Conservation (phyloP, 345 rosid genomes). For the Camelina neglecta region DNA sequence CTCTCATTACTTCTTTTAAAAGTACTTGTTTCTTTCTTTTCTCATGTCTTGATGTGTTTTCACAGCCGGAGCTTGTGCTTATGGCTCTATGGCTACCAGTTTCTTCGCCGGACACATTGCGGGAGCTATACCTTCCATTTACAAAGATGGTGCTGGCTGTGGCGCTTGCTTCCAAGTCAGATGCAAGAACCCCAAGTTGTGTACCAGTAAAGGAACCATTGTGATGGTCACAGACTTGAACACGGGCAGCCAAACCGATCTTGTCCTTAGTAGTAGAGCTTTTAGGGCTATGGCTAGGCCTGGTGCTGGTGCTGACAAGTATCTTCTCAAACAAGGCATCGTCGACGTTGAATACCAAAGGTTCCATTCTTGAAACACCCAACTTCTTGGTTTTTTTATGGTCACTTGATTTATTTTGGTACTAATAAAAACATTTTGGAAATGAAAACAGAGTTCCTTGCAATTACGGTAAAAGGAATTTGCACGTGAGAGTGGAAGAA, state of each 20-base stretch:
- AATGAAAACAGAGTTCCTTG: conserved; percentile 72
- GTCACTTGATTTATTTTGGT: not conserved
- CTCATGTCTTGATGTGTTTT: conserved; percentile 24
- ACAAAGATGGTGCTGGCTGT: conserved; percentile 84
- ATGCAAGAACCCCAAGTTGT: conserved; percentile 64
- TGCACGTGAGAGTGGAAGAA: conserved; percentile 86
- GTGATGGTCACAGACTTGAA: conserved; percentile 75
- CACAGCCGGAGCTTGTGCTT: conserved; percentile 90
- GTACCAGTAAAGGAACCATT: conserved; percentile 66
- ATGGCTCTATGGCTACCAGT: conserved; percentile 65
- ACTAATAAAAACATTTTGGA: not conserved
- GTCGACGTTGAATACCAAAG: conserved; percentile 80
- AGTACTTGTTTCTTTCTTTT: conserved; percentile 16
- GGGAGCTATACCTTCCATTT: conserved; percentile 66
- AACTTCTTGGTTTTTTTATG: not conserved
- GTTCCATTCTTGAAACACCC: not conserved
- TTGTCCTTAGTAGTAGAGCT: conserved; percentile 83
- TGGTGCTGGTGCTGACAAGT: conserved; percentile 47
- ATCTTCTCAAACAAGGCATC: conserved; percentile 59
- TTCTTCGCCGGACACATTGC: conserved; percentile 75
- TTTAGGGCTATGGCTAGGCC: conserved; percentile 77
- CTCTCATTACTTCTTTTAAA: not conserved
- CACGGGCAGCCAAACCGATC: conserved; percentile 62
- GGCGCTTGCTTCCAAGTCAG: conserved; percentile 92
- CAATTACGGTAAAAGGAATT: conserved; percentile 60